Evolutionary conservation across 73 alveolate genomes (phyloP).

Genomic region (Urostyla sp.): DNA sequence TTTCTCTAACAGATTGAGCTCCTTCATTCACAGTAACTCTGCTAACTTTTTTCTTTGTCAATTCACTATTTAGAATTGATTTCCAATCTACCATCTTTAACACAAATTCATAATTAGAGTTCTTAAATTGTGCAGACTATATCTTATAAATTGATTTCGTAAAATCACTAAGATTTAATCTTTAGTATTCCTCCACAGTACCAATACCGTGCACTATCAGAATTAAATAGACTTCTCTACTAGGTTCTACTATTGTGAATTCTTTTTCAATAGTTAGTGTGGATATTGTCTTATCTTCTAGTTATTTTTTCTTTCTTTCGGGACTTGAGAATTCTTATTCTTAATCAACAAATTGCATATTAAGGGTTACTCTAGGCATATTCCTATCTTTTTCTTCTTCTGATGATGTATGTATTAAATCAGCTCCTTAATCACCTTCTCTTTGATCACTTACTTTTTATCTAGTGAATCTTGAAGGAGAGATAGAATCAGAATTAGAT

Average conservation of each 20-base stretch:
- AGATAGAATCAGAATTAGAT: no score
- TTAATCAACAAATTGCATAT: no score
- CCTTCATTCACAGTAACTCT: slow-evolving; percentile 49
- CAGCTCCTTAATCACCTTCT: no score
- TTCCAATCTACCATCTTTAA: slow-evolving; percentile 54
- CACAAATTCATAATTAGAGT: slow-evolving; percentile 37
- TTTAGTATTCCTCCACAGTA: slow-evolving; percentile 27
- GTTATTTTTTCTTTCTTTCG: no score
- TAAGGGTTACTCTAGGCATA: no score
- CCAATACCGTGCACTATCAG: slow-evolving; percentile 56
- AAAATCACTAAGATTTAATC: neutral
- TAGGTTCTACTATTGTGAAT: slow-evolving; percentile 14
- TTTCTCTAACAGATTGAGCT: slow-evolving; percentile 38
- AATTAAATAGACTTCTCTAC: slow-evolving; percentile 23
- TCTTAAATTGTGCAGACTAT: neutral
- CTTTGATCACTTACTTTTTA: no score
- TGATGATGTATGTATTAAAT: no score
- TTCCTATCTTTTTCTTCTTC: no score
- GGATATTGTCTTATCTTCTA: no score
- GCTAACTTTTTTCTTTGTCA: slow-evolving; percentile 13
- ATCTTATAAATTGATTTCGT: slow-evolving; percentile 28
- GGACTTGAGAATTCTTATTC: no score
- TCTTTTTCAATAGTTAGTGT: neutral
- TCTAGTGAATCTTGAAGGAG: no score
- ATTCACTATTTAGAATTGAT: slow-evolving; percentile 15